Base-by-base conservation (phyloP, 371 early-diverging fungal species). In the Scutellospora calospora region DNA sequence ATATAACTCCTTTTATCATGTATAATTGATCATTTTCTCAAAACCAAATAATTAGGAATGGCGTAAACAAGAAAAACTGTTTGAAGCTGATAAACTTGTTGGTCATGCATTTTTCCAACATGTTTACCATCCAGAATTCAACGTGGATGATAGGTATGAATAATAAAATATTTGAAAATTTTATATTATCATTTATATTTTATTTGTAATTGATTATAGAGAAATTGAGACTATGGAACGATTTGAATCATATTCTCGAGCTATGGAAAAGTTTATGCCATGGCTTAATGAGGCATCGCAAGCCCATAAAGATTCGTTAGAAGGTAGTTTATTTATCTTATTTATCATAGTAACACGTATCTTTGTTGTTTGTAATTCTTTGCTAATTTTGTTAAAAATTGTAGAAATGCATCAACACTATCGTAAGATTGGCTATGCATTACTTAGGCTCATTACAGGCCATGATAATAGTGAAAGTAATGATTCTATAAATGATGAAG, bases 61-160 rank as follows among this genome's bases (percentile, higher is more conserved):
- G 87, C 82, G 78, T 62, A 76, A 83, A 22, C 83, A 81, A 5
- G 87, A 87, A 59, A 81, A 82, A 16, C 81, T 82, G 76, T 87
- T 87, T 78, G 83, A 84, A 0, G 65, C 62, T 22, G 87, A 87
- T 77, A 80, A 83, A 18, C 85, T 86, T 65, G 73, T 82, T 2
- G 87, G 60, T 75, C 82, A 22, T 68, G 81, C 52, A 5, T 87
- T 87, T 75, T 87, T 86, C 35, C 85, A 87, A 45, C 86, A 87
- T 74, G 87, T 87, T 31, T 87, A 85, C 68, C 87, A 87, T 35
- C 87, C 87, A 29, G 87, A 87, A 60, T 87, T 85, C 72, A 87
- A 87, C 62, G 84, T 87, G n/a, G 86, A 84, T 63, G 87, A 87
- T 51, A 85, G 76, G 76, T 76, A 76, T 18, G 27, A 85, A 51